These are phyloP conservation scores for Microglena sp. DNA, from an alignment of 139 green algal genomes.

Conservation along the genomic window DNA sequence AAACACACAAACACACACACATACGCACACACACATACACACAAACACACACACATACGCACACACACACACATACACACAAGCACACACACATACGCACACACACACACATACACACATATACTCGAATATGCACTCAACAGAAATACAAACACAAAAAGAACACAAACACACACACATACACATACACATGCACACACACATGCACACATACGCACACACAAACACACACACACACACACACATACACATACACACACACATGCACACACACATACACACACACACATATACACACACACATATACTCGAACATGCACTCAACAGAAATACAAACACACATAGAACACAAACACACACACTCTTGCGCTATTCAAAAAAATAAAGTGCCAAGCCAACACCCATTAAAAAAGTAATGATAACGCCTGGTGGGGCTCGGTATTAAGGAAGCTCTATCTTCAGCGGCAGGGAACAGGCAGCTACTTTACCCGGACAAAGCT, in stretches of 20 bases:
- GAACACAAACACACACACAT: background rate
- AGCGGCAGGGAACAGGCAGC: no score
- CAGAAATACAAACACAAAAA: background rate
- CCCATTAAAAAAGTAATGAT: no score
- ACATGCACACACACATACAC: slow-evolving; percentile 1
- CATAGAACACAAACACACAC: no score
- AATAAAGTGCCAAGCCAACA: no score
- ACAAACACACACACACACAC: background rate
- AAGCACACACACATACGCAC: background rate
- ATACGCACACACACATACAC: background rate
- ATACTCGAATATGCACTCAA: background rate
- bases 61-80: background rate
- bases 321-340: no score
- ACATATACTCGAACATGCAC: no score
- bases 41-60: background rate
- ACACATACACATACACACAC: slow-evolving; percentile 1
- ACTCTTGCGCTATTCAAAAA: no score
- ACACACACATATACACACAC: no score
- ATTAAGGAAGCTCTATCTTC: no score
- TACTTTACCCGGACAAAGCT: no score
- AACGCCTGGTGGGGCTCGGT: no score
- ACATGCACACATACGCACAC: background rate
- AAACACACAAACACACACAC: background rate
- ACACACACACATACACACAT: background rate
- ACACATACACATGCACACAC: background rate